A percentile compares a stretch with the other conserved stretches of the same genome.
These are phyloP conservation scores for Sisymbrium altissimum DNA, from an alignment of 345 rosid genomes.

Conservation along the genomic window DNA sequence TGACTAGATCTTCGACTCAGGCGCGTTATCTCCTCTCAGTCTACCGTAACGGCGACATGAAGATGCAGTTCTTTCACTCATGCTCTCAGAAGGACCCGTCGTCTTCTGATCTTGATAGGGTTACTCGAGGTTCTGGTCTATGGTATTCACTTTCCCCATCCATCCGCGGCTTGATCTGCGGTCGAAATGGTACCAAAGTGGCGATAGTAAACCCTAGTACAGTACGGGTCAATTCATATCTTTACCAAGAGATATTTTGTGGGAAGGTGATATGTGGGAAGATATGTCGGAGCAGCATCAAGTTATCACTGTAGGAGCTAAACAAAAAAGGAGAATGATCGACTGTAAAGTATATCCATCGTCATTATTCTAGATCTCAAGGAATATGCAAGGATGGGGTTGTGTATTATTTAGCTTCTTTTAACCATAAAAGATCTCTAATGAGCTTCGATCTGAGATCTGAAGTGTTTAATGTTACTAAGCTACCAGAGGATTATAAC, in stretches of 20 bases:
- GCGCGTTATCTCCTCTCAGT: too few relatives aligned
- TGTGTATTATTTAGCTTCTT: conserved; percentile 6
- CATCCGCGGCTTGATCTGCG: not conserved
- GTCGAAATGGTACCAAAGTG: not conserved
- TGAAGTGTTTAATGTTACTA: not conserved
- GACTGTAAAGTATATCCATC: not conserved
- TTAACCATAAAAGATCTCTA: not conserved
- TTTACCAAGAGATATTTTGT: not conserved
- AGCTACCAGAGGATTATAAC: not conserved
- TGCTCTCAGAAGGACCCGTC: too few relatives aligned
- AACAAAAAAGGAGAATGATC: not conserved
- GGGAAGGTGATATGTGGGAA: too few relatives aligned
- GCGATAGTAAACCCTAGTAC: not conserved
- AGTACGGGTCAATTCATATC: not conserved
- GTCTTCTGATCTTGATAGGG: too few relatives aligned
- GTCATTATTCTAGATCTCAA: too few relatives aligned
- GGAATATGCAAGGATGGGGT: too few relatives aligned
- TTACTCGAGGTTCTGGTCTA: too few relatives aligned
- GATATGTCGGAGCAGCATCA: not conserved
- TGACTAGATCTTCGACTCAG: too few relatives aligned
- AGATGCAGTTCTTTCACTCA: too few relatives aligned
- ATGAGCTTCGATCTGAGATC: not conserved
- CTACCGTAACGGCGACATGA: too few relatives aligned
- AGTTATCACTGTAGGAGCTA: not conserved
- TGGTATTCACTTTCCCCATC: too few relatives aligned